Percentiles rank a stretch among this genome's conserved stretches.
phyloP scores from a whole-genome alignment of 352 stramenopile genomes.

The Pythium vanterpoolii region DNA sequence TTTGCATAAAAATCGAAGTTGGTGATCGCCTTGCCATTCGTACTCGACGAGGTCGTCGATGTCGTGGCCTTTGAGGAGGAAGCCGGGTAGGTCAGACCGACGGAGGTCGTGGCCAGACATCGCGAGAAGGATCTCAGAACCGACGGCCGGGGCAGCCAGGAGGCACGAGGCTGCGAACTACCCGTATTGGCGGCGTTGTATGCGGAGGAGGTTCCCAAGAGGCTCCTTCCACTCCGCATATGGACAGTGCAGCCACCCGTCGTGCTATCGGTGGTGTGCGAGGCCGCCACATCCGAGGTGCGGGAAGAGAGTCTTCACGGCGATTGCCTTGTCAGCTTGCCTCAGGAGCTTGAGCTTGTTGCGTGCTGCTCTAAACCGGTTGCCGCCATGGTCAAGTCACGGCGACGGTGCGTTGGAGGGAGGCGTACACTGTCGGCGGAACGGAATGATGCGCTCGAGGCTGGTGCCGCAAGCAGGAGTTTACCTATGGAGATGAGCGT shows the following conservation, averaged over 20 bases:
- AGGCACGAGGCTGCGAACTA: background rate
- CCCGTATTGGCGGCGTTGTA: background rate
- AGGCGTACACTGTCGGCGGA: no score
- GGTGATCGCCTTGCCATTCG: background rate
- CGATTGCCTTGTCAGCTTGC: no score
- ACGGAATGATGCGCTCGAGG: no score
- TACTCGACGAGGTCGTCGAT: background rate
- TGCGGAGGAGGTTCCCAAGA: background rate
- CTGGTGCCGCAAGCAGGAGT: no score
- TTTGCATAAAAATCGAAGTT: background rate
- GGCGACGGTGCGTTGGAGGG: no score
- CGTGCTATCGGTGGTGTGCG: no score
- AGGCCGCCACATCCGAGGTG: no score
- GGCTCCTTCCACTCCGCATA: background rate
- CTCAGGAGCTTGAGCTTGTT: no score
- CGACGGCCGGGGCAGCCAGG: background rate
- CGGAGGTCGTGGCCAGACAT: background rate
- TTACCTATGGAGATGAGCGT: conserved; percentile 9
- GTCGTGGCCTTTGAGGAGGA: background rate
- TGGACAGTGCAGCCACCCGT: background rate
- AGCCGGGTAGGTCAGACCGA: background rate
- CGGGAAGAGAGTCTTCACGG: no score
- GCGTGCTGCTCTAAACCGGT: no score
- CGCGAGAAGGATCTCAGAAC: background rate
- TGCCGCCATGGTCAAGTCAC: no score